phyloP scores from a whole-genome alignment of 1,139 yeast genomes.

The Sugiyamaella japonica region DNA sequence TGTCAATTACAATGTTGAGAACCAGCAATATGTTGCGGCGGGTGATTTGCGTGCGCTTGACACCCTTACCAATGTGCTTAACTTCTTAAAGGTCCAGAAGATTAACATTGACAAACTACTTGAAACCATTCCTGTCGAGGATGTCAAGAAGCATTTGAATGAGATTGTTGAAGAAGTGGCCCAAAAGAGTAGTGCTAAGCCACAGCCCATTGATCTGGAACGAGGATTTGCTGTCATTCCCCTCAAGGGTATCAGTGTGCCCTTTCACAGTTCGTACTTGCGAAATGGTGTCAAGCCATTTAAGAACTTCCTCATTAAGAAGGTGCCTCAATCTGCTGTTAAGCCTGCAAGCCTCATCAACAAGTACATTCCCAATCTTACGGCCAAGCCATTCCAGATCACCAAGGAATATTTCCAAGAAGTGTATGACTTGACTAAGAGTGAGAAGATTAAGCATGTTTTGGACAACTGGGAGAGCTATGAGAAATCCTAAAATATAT shows the following conservation, averaged over 20 bases:
- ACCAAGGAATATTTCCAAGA: constrained; percentile 96
- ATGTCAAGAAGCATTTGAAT: constrained; percentile 80
- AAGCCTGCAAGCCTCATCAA: constrained; percentile 91
- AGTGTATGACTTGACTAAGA: constrained; percentile 86
- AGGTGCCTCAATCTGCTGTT: constrained; percentile 91
- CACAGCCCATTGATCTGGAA: constrained; percentile 94
- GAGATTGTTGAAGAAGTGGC: constrained; percentile 88
- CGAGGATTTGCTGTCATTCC: constrained; percentile 99
- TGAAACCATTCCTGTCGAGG: constrained; percentile 76
- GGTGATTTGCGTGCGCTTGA: constrained; percentile 97
- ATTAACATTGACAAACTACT: constrained; percentile 88
- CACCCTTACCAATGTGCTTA: constrained; percentile 87
- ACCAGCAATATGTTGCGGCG: constrained; percentile 97
- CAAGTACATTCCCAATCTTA: constrained; percentile 96
- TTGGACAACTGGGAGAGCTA: constrained; percentile 94
- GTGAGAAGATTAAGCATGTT: constrained; percentile 85
- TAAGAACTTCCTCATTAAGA: constrained; percentile 95
- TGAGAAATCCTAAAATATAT: constrained; percentile 37
- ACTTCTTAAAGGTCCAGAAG: constrained; percentile 89
- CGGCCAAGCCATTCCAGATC: constrained; percentile 94
- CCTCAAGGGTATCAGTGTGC: constrained; percentile 96
- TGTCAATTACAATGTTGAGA: constrained; percentile 97
- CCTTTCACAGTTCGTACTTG: constrained; percentile 97
- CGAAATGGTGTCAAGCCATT: constrained; percentile 98
- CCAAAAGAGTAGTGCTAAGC: constrained; percentile 76